These are phyloP conservation scores for Mycena sanguinolenta DNA, from an alignment of 768 basidiomycete species.

Conservation along the genomic window DNA sequence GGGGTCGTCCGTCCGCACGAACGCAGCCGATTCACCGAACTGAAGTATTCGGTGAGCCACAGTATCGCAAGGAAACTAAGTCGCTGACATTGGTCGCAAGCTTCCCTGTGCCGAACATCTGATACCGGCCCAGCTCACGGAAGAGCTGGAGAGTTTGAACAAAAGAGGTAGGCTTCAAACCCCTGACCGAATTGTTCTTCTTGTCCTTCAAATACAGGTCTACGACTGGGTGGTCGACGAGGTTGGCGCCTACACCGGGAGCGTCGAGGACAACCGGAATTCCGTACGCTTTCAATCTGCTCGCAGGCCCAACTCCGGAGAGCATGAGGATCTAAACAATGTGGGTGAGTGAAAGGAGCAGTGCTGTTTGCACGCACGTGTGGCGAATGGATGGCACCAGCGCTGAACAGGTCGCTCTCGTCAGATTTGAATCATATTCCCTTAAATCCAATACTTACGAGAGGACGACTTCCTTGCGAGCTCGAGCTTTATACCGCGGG, in stretches of 20 bases:
- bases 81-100: slow-evolving; percentile 67
- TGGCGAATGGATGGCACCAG: slow-evolving; percentile 75
- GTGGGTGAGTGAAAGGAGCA: too few species aligned
- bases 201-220: slow-evolving; percentile 67
- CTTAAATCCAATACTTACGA: too few species aligned
- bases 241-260: slow-evolving; percentile 80
- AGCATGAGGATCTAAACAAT: slow-evolving; percentile 62
- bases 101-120: slow-evolving; percentile 60
- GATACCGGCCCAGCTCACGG: slow-evolving; percentile 49
- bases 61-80: not conserved
- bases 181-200: slow-evolving; percentile 56
- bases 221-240: slow-evolving; percentile 77
- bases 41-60: slow-evolving; percentile 51
- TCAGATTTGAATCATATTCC: too few species aligned
- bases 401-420: too few species aligned
- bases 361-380: too few species aligned
- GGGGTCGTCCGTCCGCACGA: slow-evolving; percentile 64
- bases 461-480: slow-evolving; percentile 69
- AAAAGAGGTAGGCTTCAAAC: slow-evolving; percentile 47
- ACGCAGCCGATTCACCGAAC: slow-evolving; percentile 65
- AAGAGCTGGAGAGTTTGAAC: slow-evolving; percentile 33
- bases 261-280: slow-evolving; percentile 74
- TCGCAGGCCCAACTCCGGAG: slow-evolving; percentile 81
- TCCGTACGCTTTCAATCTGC: slow-evolving; percentile 62
- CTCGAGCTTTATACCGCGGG: slow-evolving; percentile 46